phyloP scores from a whole-genome alignment of 768 basidiomycete species.

The Holtermanniella nyarrowii region DNA sequence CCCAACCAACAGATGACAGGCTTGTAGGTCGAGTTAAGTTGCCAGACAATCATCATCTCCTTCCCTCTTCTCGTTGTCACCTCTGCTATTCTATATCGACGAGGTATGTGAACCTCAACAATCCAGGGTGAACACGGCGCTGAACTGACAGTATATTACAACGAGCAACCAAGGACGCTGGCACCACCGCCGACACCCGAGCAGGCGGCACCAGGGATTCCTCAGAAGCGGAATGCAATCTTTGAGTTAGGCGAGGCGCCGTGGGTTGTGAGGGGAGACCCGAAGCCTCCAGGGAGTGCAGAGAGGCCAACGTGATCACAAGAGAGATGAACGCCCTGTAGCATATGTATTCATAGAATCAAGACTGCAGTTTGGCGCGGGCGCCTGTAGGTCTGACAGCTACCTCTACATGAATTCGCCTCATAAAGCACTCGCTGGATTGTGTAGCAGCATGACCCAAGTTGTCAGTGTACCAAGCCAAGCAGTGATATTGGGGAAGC shows the following conservation, averaged over 20 bases:
- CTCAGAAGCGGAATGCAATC: no score
- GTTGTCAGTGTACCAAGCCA: not conserved
- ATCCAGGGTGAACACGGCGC: not conserved
- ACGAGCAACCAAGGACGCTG: conserved; percentile 24
- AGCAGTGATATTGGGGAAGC: not conserved
- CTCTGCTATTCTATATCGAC: conserved; percentile 24
- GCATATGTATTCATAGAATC: not conserved
- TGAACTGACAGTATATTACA: conserved; percentile 14
- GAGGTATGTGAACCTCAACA: conserved; percentile 7
- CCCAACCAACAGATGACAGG: not conserved
- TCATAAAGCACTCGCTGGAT: not conserved
- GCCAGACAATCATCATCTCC: conserved; percentile 27
- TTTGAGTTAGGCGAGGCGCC: conserved; percentile 25
- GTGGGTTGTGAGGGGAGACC: conserved; percentile 13
- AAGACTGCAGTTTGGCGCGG: no score
- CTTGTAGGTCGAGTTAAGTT: not conserved
- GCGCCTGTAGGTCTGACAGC: no score
- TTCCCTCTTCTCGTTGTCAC: conserved; percentile 27
- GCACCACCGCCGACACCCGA: conserved; percentile 3
- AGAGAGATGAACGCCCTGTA: not conserved
- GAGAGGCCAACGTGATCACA: not conserved
- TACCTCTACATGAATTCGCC: no score
- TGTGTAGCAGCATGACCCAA: not conserved
- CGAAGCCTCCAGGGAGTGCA: conserved; percentile 1
- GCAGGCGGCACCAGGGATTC: conserved; percentile 1